These are phyloP conservation scores for Eimeria praecox DNA, from an alignment of 169 alveolate genomes.

Conservation along the genomic window DNA sequence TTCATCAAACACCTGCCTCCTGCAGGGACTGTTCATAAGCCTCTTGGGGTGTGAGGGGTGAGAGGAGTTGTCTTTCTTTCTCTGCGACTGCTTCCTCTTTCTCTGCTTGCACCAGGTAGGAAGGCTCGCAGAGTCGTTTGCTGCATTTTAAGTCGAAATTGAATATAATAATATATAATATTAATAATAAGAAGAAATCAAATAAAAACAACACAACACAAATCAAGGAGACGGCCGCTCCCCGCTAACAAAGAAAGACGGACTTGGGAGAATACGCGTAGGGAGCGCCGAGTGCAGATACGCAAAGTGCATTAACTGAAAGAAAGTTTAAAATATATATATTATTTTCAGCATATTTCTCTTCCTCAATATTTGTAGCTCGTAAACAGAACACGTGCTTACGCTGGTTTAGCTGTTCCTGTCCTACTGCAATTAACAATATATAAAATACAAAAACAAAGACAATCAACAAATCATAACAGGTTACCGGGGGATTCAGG, in stretches of 20 bases:
- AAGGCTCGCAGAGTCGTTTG: conserved; percentile 25
- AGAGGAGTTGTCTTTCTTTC: background rate
- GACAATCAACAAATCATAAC: background rate
- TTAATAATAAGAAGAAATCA: background rate
- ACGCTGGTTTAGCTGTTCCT: conserved; percentile 6
- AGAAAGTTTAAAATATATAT: background rate
- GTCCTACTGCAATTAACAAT: background rate
- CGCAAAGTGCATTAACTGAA: conserved; percentile 27
- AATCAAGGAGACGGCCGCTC: background rate
- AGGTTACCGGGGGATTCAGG: background rate
- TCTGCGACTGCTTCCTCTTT: conserved; percentile 3
- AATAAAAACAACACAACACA: background rate
- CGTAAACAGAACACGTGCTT: too few relatives aligned
- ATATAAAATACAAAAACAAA: too few relatives aligned
- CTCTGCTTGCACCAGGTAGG: conserved; percentile 13
- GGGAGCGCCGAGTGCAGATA: background rate
- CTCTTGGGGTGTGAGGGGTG: conserved; percentile 24
- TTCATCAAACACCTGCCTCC: background rate
- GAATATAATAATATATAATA: background rate
- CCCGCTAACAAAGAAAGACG: background rate
- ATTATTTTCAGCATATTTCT: background rate
- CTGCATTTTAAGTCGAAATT: background rate
- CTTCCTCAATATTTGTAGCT: too few relatives aligned
- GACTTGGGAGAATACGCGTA: conserved; percentile 35
- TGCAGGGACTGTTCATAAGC: conserved; percentile 16